A percentile compares a stretch with the other conserved stretches of the same genome.
These are phyloP conservation scores for Ramichloridium luteum DNA, from an alignment of 2,329 filamentous ascomycete species.

Conservation along the genomic window DNA sequence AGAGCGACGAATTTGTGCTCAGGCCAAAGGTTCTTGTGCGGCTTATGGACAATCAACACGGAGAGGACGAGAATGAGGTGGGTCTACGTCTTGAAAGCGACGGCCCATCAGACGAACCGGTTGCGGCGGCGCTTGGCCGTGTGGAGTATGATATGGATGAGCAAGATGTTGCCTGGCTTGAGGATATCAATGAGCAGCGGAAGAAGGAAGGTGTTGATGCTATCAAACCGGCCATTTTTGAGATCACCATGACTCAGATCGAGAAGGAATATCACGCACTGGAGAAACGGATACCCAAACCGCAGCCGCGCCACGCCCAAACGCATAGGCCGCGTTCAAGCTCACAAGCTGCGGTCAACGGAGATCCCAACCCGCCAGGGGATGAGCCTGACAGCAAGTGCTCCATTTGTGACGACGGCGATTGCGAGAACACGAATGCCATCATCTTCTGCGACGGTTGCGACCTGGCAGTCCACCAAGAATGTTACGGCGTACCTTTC, in stretches of 20 bases:
- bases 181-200: constrained; percentile 66
- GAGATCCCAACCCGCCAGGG: constrained; percentile 65
- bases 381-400: constrained; percentile 97
- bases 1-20: constrained; percentile 77
- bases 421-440: constrained; percentile 97
- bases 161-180: constrained; percentile 93
- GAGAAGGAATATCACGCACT: constrained; percentile 97
- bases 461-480: constrained; percentile 93
- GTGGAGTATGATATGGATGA: constrained; percentile 99
- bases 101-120: constrained; percentile 36
- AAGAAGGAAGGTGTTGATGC: constrained; percentile 62
- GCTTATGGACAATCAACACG: constrained; percentile 48
- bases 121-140: constrained; percentile 47
- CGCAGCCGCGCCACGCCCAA: constrained; percentile 89
- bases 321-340: constrained; percentile 86
- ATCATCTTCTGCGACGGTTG: constrained; percentile 99
- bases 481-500: constrained; percentile 97
- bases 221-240: constrained; percentile 87
- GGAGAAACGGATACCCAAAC: constrained; percentile 93
- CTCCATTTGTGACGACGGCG: constrained; percentile 95
- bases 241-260: constrained; percentile 97
- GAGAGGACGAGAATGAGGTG: constrained; percentile 50
- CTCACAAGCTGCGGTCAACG: constrained; percentile 89
- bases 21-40: constrained; percentile 60
- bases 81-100: constrained; percentile 43